Percentiles rank a stretch among this genome's conserved stretches.
Evolutionary conservation across 345 rosid species (phyloP).

Genomic region (Dovyalis caffra): DNA sequence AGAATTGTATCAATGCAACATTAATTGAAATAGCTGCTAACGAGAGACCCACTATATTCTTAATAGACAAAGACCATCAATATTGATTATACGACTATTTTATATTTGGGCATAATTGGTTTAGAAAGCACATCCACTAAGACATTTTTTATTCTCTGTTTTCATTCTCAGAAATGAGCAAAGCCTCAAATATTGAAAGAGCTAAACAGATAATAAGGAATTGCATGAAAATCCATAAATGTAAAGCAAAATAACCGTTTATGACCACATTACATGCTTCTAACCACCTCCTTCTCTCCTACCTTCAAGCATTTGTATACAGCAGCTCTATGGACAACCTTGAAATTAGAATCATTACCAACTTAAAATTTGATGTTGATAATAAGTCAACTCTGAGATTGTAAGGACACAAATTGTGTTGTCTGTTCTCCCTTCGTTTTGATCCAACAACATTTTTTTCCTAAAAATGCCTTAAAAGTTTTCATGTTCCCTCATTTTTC

Average conservation of each 20-base stretch:
- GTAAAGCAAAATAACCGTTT: neutral
- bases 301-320: neutral
- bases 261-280: neutral
- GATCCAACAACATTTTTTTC: neutral
- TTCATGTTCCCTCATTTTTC: too few species aligned
- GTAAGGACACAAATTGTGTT: neutral
- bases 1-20: too few species aligned
- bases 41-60: neutral
- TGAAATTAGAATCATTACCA: neutral
- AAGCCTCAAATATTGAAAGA: neutral
- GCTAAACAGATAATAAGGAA: neutral
- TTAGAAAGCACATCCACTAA: neutral
- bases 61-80: neutral
- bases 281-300: neutral
- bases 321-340: neutral
- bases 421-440: neutral
- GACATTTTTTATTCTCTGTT: neutral
- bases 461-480: too few species aligned
- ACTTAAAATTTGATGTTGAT: neutral
- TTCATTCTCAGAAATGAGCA: neutral
- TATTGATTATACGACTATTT: neutral
- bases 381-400: neutral
- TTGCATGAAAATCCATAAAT: neutral
- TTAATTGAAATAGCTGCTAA: too few species aligned
- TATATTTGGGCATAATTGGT: too few species aligned